phyloP scores from a whole-genome alignment of 176 grass and related monocot genomes.

The Oryza australiensis region DNA sequence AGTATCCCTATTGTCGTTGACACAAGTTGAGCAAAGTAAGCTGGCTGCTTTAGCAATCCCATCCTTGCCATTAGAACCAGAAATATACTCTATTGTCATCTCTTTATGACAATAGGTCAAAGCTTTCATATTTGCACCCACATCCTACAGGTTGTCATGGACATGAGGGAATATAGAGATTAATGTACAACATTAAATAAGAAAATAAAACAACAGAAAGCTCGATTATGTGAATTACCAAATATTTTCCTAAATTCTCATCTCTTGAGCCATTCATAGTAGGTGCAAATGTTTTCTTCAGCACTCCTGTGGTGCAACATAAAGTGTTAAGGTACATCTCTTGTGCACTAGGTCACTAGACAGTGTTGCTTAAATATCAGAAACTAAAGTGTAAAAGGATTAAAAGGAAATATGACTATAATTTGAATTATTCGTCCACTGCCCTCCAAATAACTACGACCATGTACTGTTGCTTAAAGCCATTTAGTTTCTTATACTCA shows the following conservation, averaged over 20 bases:
- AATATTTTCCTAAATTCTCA: conserved; percentile 34
- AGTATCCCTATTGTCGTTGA: conserved; percentile 41
- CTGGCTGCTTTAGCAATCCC: conserved; percentile 87
- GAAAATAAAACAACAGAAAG: conserved; percentile 25
- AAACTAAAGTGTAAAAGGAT: conserved; percentile 8
- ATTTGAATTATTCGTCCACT: not conserved
- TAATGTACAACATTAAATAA: not conserved
- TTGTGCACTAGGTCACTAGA: conserved; percentile 1
- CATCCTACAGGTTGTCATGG: conserved; percentile 57
- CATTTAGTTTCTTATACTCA: conserved; percentile 22
- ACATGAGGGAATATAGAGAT: not conserved
- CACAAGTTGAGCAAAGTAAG: conserved; percentile 63
- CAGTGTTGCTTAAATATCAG: conserved; percentile 14
- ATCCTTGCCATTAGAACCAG: conserved; percentile 84
- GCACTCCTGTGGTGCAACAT: conserved; percentile 49
- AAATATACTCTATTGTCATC: conserved; percentile 69
- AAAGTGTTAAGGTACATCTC: conserved; percentile 17
- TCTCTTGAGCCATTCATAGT: conserved; percentile 44
- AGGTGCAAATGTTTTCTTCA: conserved; percentile 63
- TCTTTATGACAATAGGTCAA: conserved; percentile 38
- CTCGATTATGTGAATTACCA: conserved; percentile 44
- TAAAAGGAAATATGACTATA: not conserved
- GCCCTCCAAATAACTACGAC: not conserved
- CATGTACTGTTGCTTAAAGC: not conserved
- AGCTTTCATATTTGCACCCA: conserved; percentile 42